A percentile compares a stretch with the other conserved stretches of the same genome.
Evolutionary conservation across 768 basidiomycete species (phyloP).

Genomic region (Leccinum disarticulatum): DNA sequence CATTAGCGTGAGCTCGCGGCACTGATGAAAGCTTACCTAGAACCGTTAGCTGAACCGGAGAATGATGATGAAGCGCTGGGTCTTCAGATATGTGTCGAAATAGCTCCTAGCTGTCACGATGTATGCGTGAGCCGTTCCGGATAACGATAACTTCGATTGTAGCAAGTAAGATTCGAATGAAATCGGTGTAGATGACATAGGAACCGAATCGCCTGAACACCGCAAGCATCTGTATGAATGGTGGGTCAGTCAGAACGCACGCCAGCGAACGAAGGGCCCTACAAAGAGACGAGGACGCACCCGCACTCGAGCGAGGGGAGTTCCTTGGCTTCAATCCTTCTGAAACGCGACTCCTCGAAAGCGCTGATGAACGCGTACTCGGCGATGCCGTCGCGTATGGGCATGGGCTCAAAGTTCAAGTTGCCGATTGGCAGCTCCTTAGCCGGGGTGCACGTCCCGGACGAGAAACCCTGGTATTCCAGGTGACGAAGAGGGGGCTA

Average conservation of each 20-base stretch:
- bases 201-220: too few relatives aligned
- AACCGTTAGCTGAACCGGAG: too few relatives aligned
- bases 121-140: too few relatives aligned
- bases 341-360: conserved; percentile 85
- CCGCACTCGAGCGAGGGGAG: conserved; percentile 81
- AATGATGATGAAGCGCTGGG: too few relatives aligned
- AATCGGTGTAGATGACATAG: too few relatives aligned
- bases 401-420: conserved; percentile 70
- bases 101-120: too few relatives aligned
- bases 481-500: conserved; percentile 90
- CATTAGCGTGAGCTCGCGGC: too few relatives aligned
- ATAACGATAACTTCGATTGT: too few relatives aligned
- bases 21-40: too few relatives aligned
- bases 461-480: conserved; percentile 74
- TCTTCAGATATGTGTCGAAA: too few relatives aligned
- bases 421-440: conserved; percentile 85
- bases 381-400: conserved; percentile 71
- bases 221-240: too few relatives aligned
- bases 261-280: not conserved
- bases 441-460: conserved; percentile 62
- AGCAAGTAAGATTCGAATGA: too few relatives aligned
- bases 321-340: conserved; percentile 73
- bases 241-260: conserved; percentile 1
- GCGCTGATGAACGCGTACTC: conserved; percentile 94
- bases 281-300: conserved; percentile 48